A percentile compares a stretch with the other conserved stretches of the same genome.
These are phyloP conservation scores for Exophiala dermatitidis DNA, from an alignment of 2,329 filamentous ascomycete genomes.

Conservation along the genomic window DNA sequence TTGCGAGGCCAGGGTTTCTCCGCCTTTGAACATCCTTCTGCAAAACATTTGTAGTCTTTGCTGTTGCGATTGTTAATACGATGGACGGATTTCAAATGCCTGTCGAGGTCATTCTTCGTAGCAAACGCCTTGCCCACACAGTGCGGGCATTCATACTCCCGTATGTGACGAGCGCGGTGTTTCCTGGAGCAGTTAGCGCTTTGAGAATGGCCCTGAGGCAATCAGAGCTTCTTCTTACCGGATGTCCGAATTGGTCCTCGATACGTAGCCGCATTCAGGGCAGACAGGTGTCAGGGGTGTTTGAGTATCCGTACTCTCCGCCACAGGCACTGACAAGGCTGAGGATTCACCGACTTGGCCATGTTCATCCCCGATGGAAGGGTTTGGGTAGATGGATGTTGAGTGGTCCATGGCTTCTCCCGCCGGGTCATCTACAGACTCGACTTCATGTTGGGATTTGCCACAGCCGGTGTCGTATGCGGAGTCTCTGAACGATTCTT, in stretches of 20 bases:
- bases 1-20: constrained; percentile 69
- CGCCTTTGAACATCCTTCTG: constrained; percentile 50
- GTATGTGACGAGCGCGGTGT: constrained; percentile 63
- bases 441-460: constrained; percentile 13
- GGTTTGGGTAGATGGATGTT: not conserved
- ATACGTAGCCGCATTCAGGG: constrained; percentile 8
- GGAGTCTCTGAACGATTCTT: constrained; percentile 16
- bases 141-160: constrained; percentile 55
- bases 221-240: constrained; percentile 29
- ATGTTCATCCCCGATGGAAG: not conserved
- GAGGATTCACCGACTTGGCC: not conserved
- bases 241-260: constrained; percentile 37
- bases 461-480: constrained; percentile 13
- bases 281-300: not conserved
- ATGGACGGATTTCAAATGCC: constrained; percentile 70
- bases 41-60: constrained; percentile 55
- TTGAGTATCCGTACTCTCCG: not conserved
- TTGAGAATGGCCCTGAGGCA: not conserved
- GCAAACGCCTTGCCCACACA: constrained; percentile 59
- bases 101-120: constrained; percentile 71
- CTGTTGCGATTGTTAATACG: constrained; percentile 36
- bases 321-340: not conserved
- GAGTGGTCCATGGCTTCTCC: constrained; percentile 8
- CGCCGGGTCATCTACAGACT: constrained; percentile 2
- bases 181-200: constrained; percentile 50